Conservation (phyloP, 2,329 filamentous ascomycete species). For the Alternaria consortialis region DNA sequence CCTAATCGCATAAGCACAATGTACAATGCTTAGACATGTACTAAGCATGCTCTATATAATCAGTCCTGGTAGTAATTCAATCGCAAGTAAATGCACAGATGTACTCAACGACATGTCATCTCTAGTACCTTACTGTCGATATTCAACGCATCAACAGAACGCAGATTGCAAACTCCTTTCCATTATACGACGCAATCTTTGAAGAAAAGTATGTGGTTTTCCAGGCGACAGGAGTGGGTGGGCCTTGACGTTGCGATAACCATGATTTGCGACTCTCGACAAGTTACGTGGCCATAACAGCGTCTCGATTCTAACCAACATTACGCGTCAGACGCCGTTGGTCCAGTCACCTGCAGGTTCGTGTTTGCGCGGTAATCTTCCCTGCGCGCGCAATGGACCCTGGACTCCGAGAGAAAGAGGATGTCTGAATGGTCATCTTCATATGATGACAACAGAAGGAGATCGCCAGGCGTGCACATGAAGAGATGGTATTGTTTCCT, state of each 20-base stretch:
- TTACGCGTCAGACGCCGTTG: neutral
- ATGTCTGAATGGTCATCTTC: neutral
- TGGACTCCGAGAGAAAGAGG: neutral
- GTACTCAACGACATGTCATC: neutral
- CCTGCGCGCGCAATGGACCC: neutral
- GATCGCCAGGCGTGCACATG: too few relatives aligned
- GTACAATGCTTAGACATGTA: neutral
- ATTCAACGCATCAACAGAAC: fast-evolving
- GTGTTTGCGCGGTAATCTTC: neutral
- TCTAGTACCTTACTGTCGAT: neutral
- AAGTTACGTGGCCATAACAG: neutral
- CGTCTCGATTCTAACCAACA: neutral
- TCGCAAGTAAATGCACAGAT: neutral
- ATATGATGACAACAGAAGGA: neutral
- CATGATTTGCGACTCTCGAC: neutral
- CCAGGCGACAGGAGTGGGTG: neutral
- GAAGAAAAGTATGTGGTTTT: neutral
- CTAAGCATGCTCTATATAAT: neutral
- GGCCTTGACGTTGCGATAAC: too few relatives aligned
- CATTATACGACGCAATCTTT: neutral
- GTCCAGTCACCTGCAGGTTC: neutral
- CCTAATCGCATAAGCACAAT: neutral
- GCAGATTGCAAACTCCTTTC: neutral
- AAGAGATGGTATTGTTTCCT: neutral
- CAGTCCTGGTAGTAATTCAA: neutral